Base-by-base conservation (phyloP, 805 yeast genomes). In the Ascoidea tarda region DNA sequence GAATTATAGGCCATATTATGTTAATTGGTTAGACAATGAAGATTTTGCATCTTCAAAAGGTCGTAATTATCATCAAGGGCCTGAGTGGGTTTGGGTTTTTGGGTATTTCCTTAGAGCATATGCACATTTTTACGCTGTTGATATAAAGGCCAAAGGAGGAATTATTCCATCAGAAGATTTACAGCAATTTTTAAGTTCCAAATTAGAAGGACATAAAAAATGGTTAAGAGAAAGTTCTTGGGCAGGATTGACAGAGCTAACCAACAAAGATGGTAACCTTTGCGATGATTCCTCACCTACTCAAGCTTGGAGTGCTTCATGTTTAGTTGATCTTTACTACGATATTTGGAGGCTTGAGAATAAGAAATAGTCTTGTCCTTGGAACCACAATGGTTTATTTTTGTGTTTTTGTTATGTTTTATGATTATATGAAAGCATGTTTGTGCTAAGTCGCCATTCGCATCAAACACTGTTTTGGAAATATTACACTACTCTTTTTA, bases 1-100 rank as follows among this genome's bases (percentile, higher is more conserved):
- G 70, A 90, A 91, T 67, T 91, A 93, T 66, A 76, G 95, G 57
- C 99, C 99, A 1, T 79, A 87, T 68, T 91, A 91, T 66, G 72
- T 72, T 62, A 93, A 91, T 64, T 70, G 88, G 49, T 84, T 77
- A 46, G 98, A 91, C 61, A 79, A 78, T 51, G 79, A 75, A 5
- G 96, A 91, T 66, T 93, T 89, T 74, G 88, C 95, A 0, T 89
- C 97, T 0, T 75, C 97, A 1, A 88, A 89, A 67, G 99, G 99
- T 33, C 78, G 98, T 61, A 93, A 93, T 68, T 91, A 91, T 65
- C 99, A 91, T 66, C 98, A 91, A 69, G 99, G 99, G 1, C 99
- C 99, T 2, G 99, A 93, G 64, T 91, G 99, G 99, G 85, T 87
- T 42, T 91, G 97, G 97, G 77, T 81, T 54, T 74, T 76, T 32